Conservation (phyloP, 2,329 filamentous ascomycete species). For the Paraphaeosphaeria sporulosa region DNA sequence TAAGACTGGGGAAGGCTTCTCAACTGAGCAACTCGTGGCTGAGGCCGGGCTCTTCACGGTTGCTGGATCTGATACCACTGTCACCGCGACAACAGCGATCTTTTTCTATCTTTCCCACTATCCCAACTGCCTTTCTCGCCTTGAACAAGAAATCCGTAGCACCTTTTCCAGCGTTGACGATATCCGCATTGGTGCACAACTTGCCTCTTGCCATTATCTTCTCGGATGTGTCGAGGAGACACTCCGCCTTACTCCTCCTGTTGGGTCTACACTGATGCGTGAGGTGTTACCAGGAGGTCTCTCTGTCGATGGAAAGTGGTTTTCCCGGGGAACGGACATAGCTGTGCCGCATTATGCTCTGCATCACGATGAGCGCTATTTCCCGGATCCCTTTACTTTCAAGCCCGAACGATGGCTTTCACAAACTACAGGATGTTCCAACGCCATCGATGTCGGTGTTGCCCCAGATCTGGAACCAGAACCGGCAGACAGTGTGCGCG, state of each 20-base stretch:
- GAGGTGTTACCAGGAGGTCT: conserved; percentile 19
- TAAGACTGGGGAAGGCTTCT: conserved; percentile 41
- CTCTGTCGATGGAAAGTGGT: conserved; percentile 23
- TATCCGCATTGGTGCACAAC: conserved; percentile 21
- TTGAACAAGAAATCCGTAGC: conserved; percentile 14
- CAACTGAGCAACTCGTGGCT: conserved; percentile 48
- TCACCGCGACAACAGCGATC: conserved; percentile 36
- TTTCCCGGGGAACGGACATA: conserved; percentile 27
- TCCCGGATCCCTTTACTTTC: conserved; percentile 17
- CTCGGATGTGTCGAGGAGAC: conserved; percentile 32
- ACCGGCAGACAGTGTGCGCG: neutral
- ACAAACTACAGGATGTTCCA: neutral
- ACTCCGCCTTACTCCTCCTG: conserved; percentile 28
- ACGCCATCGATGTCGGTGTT: neutral
- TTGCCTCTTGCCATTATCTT: conserved; percentile 26
- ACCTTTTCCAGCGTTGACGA: conserved; percentile 24
- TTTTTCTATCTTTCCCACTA: conserved; percentile 49
- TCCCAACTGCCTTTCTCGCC: neutral
- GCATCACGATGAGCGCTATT: conserved; percentile 30
- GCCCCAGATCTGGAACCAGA: neutral
- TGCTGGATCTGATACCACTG: conserved; percentile 50
- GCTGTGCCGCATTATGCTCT: conserved; percentile 27
- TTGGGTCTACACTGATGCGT: conserved; percentile 26
- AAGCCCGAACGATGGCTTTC: conserved; percentile 22
- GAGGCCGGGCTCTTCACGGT: conserved; percentile 54